A percentile compares a stretch with the other conserved stretches of the same genome.
Evolutionary conservation across 345 rosid genomes (phyloP).

Genomic region (Salix suchowensis): DNA sequence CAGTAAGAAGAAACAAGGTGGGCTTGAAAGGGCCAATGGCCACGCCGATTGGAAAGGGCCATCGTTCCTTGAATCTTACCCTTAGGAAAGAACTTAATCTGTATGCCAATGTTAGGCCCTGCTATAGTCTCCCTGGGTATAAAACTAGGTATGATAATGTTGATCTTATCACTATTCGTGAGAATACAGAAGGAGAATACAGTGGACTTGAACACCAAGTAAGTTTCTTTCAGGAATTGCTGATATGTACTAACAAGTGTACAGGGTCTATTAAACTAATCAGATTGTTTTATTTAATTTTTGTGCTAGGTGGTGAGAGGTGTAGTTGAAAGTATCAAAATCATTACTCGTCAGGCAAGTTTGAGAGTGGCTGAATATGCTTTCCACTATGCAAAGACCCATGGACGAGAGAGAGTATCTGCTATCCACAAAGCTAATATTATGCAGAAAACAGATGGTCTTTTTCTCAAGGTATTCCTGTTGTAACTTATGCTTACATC

Average conservation of each 20-base stretch:
- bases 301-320: conserved; percentile 88
- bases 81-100: conserved; percentile 93
- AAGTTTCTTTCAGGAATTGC: conserved; percentile 23
- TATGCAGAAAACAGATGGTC: conserved; percentile 99
- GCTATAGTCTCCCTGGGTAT: conserved; percentile 95
- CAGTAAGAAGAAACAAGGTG: conserved; percentile 73
- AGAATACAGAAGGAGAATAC: conserved; percentile 98
- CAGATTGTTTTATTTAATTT: not conserved
- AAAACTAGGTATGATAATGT: conserved; percentile 93
- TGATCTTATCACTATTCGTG: conserved; percentile 88
- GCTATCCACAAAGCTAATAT: conserved; percentile 97
- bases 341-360: conserved; percentile 95
- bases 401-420: conserved; percentile 94
- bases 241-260: not conserved
- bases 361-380: conserved; percentile 99
- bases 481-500: not conserved
- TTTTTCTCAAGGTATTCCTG: conserved; percentile 71
- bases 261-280: not conserved
- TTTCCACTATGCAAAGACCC: conserved; percentile 89
- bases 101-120: conserved; percentile 97
- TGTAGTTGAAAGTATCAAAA: conserved; percentile 96
- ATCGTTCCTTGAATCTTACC: conserved; percentile 89
- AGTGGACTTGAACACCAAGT: conserved; percentile 99
- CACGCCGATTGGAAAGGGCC: conserved; percentile 98
- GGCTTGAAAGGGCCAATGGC: conserved; percentile 99